Evolutionary conservation across 2,329 filamentous ascomycete genomes (phyloP).

Genomic region (Colletotrichum australisinense): DNA sequence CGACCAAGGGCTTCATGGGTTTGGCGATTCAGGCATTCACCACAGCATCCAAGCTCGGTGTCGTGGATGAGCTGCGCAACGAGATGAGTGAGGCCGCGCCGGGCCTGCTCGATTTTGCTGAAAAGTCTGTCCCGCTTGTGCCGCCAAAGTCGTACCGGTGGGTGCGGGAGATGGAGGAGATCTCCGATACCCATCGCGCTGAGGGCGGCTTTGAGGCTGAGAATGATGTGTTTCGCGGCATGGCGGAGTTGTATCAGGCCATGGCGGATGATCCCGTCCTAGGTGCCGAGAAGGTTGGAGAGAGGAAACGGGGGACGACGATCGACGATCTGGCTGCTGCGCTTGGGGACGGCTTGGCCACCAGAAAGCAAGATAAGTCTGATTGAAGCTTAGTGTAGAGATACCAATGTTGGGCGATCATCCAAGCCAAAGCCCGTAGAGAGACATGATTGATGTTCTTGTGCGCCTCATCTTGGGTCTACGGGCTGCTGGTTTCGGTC

Average conservation of each 20-base stretch:
- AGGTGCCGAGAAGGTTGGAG: conserved; percentile 67
- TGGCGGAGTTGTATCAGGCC: conserved; percentile 69
- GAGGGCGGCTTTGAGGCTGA: conserved; percentile 70
- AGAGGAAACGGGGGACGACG: conserved; percentile 65
- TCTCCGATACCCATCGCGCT: conserved; percentile 71
- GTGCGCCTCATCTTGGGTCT: background rate
- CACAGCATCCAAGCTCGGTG: conserved; percentile 72
- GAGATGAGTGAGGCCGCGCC: conserved; percentile 66
- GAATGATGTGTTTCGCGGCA: conserved; percentile 64
- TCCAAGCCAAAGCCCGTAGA: background rate
- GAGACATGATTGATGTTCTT: background rate
- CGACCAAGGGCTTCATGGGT: conserved; percentile 74
- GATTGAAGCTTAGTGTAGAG: background rate
- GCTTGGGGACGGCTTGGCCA: conserved; percentile 59
- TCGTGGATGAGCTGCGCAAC: conserved; percentile 67
- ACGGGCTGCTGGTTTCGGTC: background rate
- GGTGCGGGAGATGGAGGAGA: conserved; percentile 83
- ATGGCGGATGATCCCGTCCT: conserved; percentile 72
- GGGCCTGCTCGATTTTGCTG: conserved; percentile 55
- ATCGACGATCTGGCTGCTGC: conserved; percentile 66
- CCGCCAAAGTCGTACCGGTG: conserved; percentile 83
- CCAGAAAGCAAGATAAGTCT: conserved; percentile 52
- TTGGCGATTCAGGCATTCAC: conserved; percentile 78
- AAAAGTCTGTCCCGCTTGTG: conserved; percentile 67
- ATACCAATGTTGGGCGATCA: background rate